phyloP scores from a whole-genome alignment of 345 rosid species.

The Salix caprea region DNA sequence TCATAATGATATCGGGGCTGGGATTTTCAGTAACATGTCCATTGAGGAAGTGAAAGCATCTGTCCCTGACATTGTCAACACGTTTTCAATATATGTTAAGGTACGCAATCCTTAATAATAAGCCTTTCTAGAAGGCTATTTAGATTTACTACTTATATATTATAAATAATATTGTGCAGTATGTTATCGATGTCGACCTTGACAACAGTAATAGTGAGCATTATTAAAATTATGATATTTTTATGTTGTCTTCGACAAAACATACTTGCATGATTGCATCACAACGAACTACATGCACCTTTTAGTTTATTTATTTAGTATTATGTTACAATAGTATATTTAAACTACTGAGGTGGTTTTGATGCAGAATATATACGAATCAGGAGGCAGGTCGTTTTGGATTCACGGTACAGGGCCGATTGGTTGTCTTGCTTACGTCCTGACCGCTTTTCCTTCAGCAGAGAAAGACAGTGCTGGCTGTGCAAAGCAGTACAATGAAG shows the following conservation, averaged over 20 bases:
- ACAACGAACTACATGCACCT: too few species aligned
- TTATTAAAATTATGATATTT: too few species aligned
- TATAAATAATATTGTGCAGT: too few species aligned
- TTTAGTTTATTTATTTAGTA: too few species aligned
- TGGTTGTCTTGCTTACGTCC: constrained; percentile 50
- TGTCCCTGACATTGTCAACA: constrained; percentile 38
- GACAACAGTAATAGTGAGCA: too few species aligned
- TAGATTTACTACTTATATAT: too few species aligned
- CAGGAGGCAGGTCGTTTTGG: constrained; percentile 59
- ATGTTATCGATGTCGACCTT: too few species aligned
- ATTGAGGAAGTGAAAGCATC: constrained; percentile 37
- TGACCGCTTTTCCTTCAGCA: constrained; percentile 24
- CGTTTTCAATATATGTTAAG: constrained; percentile 33
- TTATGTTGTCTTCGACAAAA: too few species aligned
- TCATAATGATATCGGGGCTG: constrained; percentile 50
- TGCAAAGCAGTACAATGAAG: constrained; percentile 39
- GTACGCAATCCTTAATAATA: constrained; percentile 11
- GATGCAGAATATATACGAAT: constrained; percentile 35
- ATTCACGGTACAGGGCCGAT: constrained; percentile 76
- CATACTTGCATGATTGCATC: too few species aligned
- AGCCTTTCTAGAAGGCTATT: too few species aligned
- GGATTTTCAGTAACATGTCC: constrained; percentile 27
- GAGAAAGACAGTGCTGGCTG: constrained; percentile 47
- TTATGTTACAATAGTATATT: too few species aligned
- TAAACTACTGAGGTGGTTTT: background rate